A percentile compares a stretch with the other conserved stretches of the same genome.
These are phyloP conservation scores for Geotrichum phurueaensis DNA, from an alignment of 1,139 yeast genomes.

Conservation along the genomic window DNA sequence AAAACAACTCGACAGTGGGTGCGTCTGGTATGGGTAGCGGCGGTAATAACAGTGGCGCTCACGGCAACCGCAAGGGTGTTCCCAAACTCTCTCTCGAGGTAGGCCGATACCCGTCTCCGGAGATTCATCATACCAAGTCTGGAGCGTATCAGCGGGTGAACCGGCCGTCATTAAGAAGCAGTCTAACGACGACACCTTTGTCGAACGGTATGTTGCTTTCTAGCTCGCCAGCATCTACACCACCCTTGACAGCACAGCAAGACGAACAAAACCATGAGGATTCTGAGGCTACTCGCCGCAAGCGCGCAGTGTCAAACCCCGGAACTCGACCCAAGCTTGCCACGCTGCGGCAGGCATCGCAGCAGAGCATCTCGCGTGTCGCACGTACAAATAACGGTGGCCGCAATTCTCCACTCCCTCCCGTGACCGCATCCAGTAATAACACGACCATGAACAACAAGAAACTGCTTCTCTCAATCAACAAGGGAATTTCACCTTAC, in stretches of 20 bases:
- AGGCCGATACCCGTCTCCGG: not conserved
- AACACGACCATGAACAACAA: too few relatives aligned
- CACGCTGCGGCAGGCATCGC: not conserved
- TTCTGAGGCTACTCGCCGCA: not conserved
- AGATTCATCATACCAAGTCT: conserved; percentile 6
- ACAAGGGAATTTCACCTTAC: conserved; percentile 16
- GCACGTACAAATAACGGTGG: not conserved
- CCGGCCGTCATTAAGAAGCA: not conserved
- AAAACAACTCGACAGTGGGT: conserved; percentile 1
- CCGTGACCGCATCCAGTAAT: too few relatives aligned
- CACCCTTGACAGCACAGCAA: not conserved
- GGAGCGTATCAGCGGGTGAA: conserved; percentile 6
- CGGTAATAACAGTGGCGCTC: not conserved
- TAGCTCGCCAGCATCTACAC: not conserved
- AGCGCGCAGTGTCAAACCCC: not conserved
- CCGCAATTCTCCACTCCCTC: too few relatives aligned
- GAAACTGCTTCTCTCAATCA: conserved; percentile 12
- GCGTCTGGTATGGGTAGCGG: not conserved
- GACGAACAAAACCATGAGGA: not conserved
- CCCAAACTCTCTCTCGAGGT: not conserved
- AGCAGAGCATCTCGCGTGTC: not conserved
- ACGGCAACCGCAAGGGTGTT: not conserved
- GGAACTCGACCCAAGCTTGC: not conserved
- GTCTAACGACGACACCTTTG: not conserved
- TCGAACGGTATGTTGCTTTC: not conserved